Base-by-base conservation (phyloP, 2,329 filamentous ascomycete genomes). In the Penicillium italicum region DNA sequence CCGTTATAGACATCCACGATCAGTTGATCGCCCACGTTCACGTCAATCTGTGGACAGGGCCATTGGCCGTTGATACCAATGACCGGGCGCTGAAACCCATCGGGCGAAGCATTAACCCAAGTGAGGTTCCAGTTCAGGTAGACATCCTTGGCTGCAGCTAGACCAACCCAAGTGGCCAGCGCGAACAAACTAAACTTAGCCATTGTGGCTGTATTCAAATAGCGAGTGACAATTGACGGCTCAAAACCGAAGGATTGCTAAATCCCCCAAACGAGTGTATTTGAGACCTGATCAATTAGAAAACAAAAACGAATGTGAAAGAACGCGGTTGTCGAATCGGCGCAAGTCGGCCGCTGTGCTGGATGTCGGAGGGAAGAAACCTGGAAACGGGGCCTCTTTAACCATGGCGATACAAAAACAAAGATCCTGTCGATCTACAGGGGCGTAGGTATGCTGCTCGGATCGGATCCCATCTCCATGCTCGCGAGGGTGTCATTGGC, bases 1-100 rank as follows among this genome's bases (percentile, higher is more conserved):
- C 62, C 61, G 36, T 76, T 76, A 56, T 73, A 66, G n/a, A 74
- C 66, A 49, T 76, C 71, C 20, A 74, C 71, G 45, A 76, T 73
- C 22, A 75, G 48, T 4, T 63, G 63, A 40, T 76, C 74, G 12
- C 74, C 74, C 11, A 72, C 42, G 9, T 70, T 50, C n/a, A 72
- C 67, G 22, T 76, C 68, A 10, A 78, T 66, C 45, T 70, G 64
- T 84, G 90, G 89, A 50, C 88, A 80, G 1, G 89, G 90, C 87
- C 89, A 91, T 74, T 86, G 71, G 5, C 83, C 83, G 66, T 94
- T 93, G 75, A 94, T 87, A 43, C 87, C 88, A 67, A 93, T 89
- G 4, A 83, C 82, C 1, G 84, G 80, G 31, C 89, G 81, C 37
- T 82, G 77, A 8, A 79, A 76, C 22, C 85, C 86, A 74, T 93